Evolutionary conservation across 2,329 filamentous ascomycete species (phyloP).

Genomic region (Fusarium sp.): DNA sequence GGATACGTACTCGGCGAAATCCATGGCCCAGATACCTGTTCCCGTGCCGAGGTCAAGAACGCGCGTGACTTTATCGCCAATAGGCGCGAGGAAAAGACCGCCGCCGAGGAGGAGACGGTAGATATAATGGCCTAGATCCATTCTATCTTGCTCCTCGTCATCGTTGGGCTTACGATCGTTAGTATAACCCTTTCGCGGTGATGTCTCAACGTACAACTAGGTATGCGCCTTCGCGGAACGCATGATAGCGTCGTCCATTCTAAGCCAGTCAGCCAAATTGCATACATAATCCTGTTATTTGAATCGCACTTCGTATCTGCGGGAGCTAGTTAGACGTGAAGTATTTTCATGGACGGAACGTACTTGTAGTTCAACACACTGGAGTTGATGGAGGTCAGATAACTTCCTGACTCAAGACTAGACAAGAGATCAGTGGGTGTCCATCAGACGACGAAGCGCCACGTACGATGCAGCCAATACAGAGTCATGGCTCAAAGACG

Average conservation of each 20-base stretch:
- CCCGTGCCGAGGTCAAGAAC: conserved; percentile 21
- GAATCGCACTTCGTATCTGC: neutral
- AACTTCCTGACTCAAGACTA: neutral
- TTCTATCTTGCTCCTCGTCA: conserved; percentile 16
- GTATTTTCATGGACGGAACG: neutral
- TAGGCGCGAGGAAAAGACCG: conserved; percentile 13
- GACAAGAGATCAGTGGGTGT: neutral
- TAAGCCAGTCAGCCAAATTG: neutral
- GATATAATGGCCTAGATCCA: conserved; percentile 23
- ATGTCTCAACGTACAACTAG: neutral
- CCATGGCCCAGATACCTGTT: conserved; percentile 23
- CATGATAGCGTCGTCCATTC: conserved; percentile 21
- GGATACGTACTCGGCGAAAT: conserved; percentile 15
- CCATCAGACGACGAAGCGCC: fast-evolving
- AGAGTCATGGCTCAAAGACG: neutral
- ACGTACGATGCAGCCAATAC: neutral
- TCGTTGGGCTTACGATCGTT: neutral
- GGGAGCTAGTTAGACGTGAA: fast-evolving
- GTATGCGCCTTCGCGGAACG: conserved; percentile 11
- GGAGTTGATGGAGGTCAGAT: neutral
- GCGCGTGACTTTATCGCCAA: neutral
- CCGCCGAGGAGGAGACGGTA: conserved; percentile 6
- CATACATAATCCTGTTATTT: fast-evolving
- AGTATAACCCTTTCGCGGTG: neutral
- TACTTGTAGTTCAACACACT: conserved; percentile 20